Base-by-base conservation (phyloP, 2,329 filamentous ascomycete genomes). In the Metarhizium anisopliae region DNA sequence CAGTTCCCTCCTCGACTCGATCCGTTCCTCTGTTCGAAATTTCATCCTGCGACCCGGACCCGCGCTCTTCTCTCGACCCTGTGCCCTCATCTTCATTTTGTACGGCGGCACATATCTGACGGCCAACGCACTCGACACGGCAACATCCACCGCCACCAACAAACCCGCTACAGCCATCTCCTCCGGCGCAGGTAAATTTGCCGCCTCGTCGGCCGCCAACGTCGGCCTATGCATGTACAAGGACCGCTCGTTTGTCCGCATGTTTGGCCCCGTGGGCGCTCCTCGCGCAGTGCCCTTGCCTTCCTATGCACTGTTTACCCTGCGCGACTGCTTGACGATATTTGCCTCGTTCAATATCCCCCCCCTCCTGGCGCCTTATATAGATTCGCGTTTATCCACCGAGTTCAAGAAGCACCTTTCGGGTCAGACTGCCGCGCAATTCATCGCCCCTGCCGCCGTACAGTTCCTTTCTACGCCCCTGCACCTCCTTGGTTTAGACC, bases 321-420 rank as follows among this genome's bases (percentile, higher is more conserved):
- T 87, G 55, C 84, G 92, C 63, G 92, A 96, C 73, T 90, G 86
- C 71, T 74, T 95, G 59, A 96, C 92, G 53, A 91, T 96, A 64
- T 95, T 95, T 69, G 90, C 90, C 4, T 89, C 84, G 13, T 97
- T 96, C 79, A 96, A 96, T 68, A 75, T 96, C 2, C 93, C 93
- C 0, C 82, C 89, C 0, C 66, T 94, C 2, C 77, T 96, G 10
- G 89, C 89, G 0, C 90, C 90, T 0, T 71, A 75, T 6, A 74
- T 96, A 20, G 81, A 79, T 14, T 72, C 78, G 18, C 74, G 77
- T 32, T 66, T 87, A 59, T 73, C 67, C 52, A 75, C 78, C 55
- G 80, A 81, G 59, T 69, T 84, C 36, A 59, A 56, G 49, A 59
- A 58, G 8, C 61, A 59, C 40, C 60, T 83, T 35, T 77, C 74